Base-by-base conservation (phyloP, 768 basidiomycete genomes). In the Xerocomellus chrysenteron region DNA sequence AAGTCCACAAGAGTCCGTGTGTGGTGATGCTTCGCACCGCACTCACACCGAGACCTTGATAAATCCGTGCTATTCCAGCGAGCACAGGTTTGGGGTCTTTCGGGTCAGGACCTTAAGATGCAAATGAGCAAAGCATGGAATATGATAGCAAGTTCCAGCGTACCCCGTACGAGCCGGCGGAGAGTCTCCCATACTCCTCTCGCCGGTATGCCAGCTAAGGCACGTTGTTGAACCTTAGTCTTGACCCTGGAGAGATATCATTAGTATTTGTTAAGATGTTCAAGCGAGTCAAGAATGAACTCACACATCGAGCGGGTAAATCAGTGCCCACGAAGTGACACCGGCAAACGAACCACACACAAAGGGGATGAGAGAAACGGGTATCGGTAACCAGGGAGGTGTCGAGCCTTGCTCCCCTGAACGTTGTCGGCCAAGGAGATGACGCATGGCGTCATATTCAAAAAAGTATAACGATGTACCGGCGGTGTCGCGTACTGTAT, bases 171-270 rank as follows among this genome's bases (percentile, higher is more conserved):
- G 19, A 97, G 80, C 26, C 94, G 84, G 60, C 77, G 76, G 36
- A 94, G 74, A 13, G 94, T 95, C 68, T 87, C 87, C 63, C 78
- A 78, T 32, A 87, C 79, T 50, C 87, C 82, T 52, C 91, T 85
- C 58, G 86, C 84, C 50, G 76, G 79, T 59, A 89, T 82, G 45
- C 92, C 90, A 6, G 93, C 88, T 50, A 98, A 76, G 26, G 92
- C 86, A 50, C 95, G 85, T 72, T 95, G 91, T 71, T 98, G 95
- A n/a, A 95, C 80, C 74, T 95, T 96, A 0, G 95, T 98, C 80
- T 96, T 93, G 44, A 94, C 90, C 42, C 90, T 92, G 60, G 19
- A 59, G 33, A 61, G 55, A 40, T 52, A 54, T 59, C 45, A 44
- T 42, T 36, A 33, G 39, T 33, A 9, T 33, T 8, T 28, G 17